phyloP scores from a whole-genome alignment of 2,329 filamentous ascomycete genomes.

The Sporothrix pseudoabietina region DNA sequence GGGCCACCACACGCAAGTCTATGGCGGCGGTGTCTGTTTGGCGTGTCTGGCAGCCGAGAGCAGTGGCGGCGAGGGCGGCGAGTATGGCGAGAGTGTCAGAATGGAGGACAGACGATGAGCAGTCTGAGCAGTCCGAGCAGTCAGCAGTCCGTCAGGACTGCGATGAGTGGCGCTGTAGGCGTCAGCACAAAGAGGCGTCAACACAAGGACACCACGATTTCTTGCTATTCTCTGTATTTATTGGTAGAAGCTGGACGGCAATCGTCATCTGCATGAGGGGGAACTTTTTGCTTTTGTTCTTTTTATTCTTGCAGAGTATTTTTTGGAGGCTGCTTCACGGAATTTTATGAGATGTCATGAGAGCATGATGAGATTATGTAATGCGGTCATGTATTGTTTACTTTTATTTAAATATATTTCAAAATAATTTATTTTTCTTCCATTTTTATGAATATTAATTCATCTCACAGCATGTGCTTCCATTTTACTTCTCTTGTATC shows the following conservation, averaged over 20 bases:
- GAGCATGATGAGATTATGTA: conserved; percentile 13
- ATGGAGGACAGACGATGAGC: conserved; percentile 51
- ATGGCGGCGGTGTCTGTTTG: conserved; percentile 60
- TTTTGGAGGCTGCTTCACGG: not conserved
- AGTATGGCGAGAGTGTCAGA: conserved; percentile 58
- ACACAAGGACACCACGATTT: not conserved
- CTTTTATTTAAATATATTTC: not conserved
- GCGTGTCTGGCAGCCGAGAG: conserved; percentile 55
- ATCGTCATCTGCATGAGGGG: conserved; percentile 8
- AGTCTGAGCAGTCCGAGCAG: too few relatives aligned
- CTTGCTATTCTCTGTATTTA: not conserved
- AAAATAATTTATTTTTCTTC: not conserved
- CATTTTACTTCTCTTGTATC: too few relatives aligned
- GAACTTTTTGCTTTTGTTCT: not conserved
- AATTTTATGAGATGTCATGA: not conserved
- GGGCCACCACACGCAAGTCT: conserved; percentile 62
- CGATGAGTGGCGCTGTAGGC: not conserved
- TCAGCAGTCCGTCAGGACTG: not conserved
- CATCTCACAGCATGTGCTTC: too few relatives aligned
- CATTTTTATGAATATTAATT: not conserved
- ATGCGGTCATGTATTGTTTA: not conserved
- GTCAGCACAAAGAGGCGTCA: not conserved
- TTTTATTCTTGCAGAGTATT: not conserved
- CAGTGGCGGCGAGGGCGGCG: conserved; percentile 51
- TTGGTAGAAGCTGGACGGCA: conserved; percentile 18